Base-by-base conservation (phyloP, 2,329 filamentous ascomycete species). In the Aschersonia sp. region DNA sequence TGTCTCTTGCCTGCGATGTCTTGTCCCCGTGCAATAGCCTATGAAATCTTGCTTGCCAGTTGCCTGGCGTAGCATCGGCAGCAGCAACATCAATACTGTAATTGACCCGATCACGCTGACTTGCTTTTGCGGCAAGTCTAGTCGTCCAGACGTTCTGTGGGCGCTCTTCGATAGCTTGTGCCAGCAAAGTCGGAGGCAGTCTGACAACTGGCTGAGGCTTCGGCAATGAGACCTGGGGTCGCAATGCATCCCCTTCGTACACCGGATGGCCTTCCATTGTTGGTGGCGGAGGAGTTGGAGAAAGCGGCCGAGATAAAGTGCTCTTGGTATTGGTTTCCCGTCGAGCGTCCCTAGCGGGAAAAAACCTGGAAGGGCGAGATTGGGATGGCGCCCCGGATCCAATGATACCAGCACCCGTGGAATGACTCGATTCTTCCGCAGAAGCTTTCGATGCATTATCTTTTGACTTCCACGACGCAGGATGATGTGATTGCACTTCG, bases 21-120 rank as follows among this genome's bases (percentile, higher is more conserved):
- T 84, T 88, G 40, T 69, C 68, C n/a, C 79, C 78, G 55, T 80
- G 77, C 37, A 95, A 73, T 43, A 94, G 72, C 43, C 75, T 81
- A 62, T 94, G 88, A 62, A 96, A 88, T 57, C 81, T 81, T 56
- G 85, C 82, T 62, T 94, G 87, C 88, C 88, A 90, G 47, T 73
- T 73, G 46, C 59, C 58, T 45, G 70, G 68, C 12, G 22, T 22
- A 22, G 22, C 22, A 22, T 58, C 58, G 30, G 56, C 55, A 43
- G 54, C 53, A 8, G 43, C 43, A 5, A 41, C 33, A 8, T 44
- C 43, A 5, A 41, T 31, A 6, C 51, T 47, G 6, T 59, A 54
- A 5, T 48, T 51, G 29, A 54, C 54, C 11, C 57, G 51, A 22
- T 51, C 56, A 39, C 57, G 55, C 5, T 53, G 49, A 12, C 51